Evolutionary conservation across 306 rosid species (phyloP).

Genomic region (Pueraria montana): DNA sequence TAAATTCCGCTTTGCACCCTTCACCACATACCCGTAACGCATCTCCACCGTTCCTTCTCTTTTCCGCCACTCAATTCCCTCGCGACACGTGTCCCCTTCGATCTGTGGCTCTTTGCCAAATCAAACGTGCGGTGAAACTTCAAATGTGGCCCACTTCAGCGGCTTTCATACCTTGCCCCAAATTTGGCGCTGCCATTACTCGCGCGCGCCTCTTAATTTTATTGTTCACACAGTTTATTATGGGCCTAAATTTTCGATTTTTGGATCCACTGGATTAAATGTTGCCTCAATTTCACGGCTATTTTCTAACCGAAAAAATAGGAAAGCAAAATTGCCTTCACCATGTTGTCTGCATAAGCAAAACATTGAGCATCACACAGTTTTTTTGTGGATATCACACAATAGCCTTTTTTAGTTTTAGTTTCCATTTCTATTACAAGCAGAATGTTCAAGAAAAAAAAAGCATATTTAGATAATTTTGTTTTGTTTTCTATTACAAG

Average conservation of each 20-base stretch:
- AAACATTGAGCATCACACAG: neutral
- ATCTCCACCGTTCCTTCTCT: slow-evolving; percentile 39
- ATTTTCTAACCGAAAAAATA: neutral
- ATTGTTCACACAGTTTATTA: neutral
- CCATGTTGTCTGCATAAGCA: neutral
- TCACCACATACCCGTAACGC: slow-evolving; percentile 10
- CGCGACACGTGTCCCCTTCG: slow-evolving; percentile 55
- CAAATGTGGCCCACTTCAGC: neutral
- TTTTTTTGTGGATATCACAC: neutral
- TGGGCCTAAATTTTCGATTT: slow-evolving; percentile 20
- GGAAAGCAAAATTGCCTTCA: neutral
- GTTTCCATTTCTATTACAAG: neutral
- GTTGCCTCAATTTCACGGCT: too few species aligned
- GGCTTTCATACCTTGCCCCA: neutral
- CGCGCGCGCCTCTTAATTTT: neutral
- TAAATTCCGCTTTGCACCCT: slow-evolving; percentile 26
- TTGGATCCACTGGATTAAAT: neutral
- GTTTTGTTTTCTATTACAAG: neutral
- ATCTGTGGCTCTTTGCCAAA: slow-evolving; percentile 28
- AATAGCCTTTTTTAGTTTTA: neutral
- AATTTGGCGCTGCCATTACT: neutral
- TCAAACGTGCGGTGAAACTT: slow-evolving; percentile 38
- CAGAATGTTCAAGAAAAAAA: neutral
- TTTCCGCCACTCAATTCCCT: slow-evolving; percentile 4
- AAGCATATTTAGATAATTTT: neutral